phyloP scores from a whole-genome alignment of 305 asterid species.

The Petunia hybrid region DNA sequence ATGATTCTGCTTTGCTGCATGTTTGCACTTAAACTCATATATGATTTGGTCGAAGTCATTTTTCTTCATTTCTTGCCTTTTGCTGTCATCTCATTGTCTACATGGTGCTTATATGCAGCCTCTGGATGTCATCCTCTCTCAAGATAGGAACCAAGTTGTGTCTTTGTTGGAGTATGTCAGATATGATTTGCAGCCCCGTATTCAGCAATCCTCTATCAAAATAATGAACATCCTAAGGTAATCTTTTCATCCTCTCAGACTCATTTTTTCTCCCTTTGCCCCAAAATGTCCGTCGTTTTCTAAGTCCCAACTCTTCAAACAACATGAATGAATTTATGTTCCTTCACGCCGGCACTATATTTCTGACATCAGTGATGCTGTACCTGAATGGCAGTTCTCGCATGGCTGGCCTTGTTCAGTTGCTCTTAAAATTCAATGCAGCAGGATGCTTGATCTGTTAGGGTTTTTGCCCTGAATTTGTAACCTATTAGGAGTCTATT shows the following conservation, averaged over 20 bases:
- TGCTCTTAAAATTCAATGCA: constrained; percentile 76
- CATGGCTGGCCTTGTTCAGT: constrained; percentile 87
- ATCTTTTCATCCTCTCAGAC: constrained; percentile 32
- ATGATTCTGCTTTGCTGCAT: constrained; percentile 14
- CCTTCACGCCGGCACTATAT: not conserved
- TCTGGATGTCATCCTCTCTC: constrained; percentile 89
- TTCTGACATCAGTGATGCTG: constrained; percentile 10
- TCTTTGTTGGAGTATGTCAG: constrained; percentile 85
- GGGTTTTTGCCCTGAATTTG: too few relatives aligned
- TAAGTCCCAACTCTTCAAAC: not conserved
- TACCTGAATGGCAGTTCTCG: constrained; percentile 70
- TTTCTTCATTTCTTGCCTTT: constrained; percentile 1
- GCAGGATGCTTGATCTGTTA: constrained; percentile 51
- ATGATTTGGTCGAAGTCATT: constrained; percentile 14
- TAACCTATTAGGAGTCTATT: too few relatives aligned
- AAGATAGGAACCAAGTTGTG: constrained; percentile 86
- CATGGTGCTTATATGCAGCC: constrained; percentile 69
- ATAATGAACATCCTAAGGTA: constrained; percentile 88
- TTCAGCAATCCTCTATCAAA: constrained; percentile 89
- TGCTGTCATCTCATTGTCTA: constrained; percentile 25
- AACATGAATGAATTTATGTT: not conserved
- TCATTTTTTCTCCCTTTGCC: constrained; percentile 33
- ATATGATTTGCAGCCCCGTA: constrained; percentile 85
- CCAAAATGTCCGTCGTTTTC: constrained; percentile 27
- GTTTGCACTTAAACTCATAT: not conserved